Evolutionary conservation across 1,284 basidiomycete species (phyloP).

Genomic region (Crucibulum cyathiforme): DNA sequence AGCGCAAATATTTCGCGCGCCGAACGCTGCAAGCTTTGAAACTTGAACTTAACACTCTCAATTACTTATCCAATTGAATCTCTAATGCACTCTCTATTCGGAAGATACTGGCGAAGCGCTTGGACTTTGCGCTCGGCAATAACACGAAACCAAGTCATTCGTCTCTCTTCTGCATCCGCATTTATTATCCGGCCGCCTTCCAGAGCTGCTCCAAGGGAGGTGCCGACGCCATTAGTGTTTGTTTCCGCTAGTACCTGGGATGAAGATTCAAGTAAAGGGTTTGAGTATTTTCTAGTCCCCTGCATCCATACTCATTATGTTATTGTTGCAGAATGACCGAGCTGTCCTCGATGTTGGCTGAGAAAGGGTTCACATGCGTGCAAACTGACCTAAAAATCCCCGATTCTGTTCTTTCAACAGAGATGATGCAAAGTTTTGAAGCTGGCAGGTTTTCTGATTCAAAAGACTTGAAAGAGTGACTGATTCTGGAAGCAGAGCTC

Average conservation of each 20-base stretch:
- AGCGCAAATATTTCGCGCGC: neutral
- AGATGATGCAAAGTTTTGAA: slow-evolving; percentile 47
- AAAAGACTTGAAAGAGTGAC: neutral
- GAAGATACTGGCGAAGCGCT: neutral
- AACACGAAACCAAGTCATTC: neutral
- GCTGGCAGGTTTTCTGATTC: slow-evolving; percentile 33
- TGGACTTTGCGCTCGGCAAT: neutral
- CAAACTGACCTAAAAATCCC: slow-evolving; percentile 56
- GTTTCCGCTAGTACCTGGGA: slow-evolving; percentile 50
- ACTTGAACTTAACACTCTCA: neutral
- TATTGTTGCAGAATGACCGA: slow-evolving; percentile 38
- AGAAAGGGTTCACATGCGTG: slow-evolving; percentile 66
- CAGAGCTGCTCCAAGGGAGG: slow-evolving; percentile 48
- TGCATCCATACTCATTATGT: neutral
- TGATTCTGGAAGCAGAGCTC: slow-evolving; percentile 39
- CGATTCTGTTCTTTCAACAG: slow-evolving; percentile 29
- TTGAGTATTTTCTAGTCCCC: slow-evolving; percentile 4
- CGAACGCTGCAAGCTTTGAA: neutral
- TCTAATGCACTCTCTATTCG: neutral
- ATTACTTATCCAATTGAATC: neutral
- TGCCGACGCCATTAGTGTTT: slow-evolving; percentile 59
- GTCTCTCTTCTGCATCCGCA: slow-evolving; percentile 23
- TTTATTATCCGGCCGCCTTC: slow-evolving; percentile 47
- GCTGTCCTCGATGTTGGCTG: slow-evolving; percentile 55
- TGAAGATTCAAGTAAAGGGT: slow-evolving; percentile 41